A percentile compares a stretch with the other conserved stretches of the same genome.
phyloP scores from a whole-genome alignment of 2,329 filamentous ascomycete genomes.

The Setomelanomma holmii region DNA sequence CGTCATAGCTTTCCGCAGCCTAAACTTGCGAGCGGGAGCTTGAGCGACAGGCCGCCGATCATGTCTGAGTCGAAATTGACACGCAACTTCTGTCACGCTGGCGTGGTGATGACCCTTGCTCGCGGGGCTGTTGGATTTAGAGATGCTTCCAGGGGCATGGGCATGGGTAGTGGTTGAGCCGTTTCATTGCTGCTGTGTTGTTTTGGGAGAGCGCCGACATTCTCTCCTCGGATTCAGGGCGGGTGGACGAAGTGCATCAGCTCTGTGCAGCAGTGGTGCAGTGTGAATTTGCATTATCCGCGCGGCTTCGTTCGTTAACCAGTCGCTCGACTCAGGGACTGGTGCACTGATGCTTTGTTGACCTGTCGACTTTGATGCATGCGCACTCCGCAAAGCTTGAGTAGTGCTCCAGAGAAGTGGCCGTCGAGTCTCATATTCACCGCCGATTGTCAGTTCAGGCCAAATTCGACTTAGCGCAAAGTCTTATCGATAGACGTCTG shows the following conservation, averaged over 20 bases:
- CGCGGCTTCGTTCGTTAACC: neutral
- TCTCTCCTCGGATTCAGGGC: conserved; percentile 6
- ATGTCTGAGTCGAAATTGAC: conserved; percentile 35
- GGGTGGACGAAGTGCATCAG: neutral
- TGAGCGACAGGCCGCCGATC: conserved; percentile 42
- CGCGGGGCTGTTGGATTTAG: conserved; percentile 17
- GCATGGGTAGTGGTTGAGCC: conserved; percentile 16
- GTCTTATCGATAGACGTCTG: conserved; percentile 18
- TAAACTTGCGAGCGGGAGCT: conserved; percentile 45
- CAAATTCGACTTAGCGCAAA: neutral
- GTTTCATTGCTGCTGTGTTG: conserved; percentile 9
- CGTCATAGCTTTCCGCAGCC: conserved; percentile 44
- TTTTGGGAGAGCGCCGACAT: conserved; percentile 1
- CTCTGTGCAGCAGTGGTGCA: neutral
- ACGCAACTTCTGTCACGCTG: conserved; percentile 29
- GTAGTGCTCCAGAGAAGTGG: conserved; percentile 13
- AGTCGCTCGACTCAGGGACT: neutral
- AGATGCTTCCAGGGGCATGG: conserved; percentile 20
- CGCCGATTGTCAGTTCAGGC: conserved; percentile 11
- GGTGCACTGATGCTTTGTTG: conserved; percentile 1
- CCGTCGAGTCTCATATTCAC: conserved; percentile 20
- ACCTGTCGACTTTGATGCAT: conserved; percentile 5
- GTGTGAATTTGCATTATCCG: neutral
- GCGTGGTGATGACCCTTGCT: conserved; percentile 23
- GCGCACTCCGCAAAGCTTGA: conserved; percentile 25